Evolutionary conservation across 2,329 filamentous ascomycete genomes (phyloP).

Genomic region (Diplodia scrobiculata): DNA sequence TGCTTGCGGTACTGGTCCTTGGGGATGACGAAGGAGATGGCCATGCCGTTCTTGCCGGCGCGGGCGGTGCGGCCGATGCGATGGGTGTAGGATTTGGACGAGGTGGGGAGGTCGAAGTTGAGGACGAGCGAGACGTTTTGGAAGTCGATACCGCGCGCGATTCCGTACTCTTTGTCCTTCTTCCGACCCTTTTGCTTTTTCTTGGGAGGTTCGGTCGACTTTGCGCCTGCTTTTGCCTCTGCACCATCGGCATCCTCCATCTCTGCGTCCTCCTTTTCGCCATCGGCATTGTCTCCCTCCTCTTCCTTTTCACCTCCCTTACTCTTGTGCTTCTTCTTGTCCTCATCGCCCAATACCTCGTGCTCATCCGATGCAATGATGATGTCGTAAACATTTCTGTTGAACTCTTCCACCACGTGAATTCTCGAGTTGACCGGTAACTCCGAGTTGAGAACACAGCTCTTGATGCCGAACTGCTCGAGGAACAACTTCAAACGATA

Average conservation of each 20-base stretch:
- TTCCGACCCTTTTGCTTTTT: slow-evolving; percentile 67
- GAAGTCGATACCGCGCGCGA: slow-evolving; percentile 97
- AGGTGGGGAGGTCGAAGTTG: slow-evolving; percentile 92
- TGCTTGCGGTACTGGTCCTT: slow-evolving; percentile 82
- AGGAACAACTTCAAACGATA: slow-evolving; percentile 94
- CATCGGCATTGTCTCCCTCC: slow-evolving; percentile 33
- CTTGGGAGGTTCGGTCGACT: slow-evolving; percentile 44
- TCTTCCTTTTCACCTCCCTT: slow-evolving; percentile 29
- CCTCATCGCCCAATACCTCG: slow-evolving; percentile 73
- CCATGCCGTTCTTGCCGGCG: slow-evolving; percentile 89
- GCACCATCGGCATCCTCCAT: slow-evolving; percentile 46
- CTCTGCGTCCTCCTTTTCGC: slow-evolving; percentile 33
- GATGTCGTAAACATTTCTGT: slow-evolving; percentile 94
- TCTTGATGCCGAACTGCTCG: slow-evolving; percentile 94
- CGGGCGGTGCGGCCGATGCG: slow-evolving; percentile 91
- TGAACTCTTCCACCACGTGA: slow-evolving; percentile 96
- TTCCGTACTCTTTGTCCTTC: slow-evolving; percentile 82
- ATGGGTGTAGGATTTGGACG: slow-evolving; percentile 92
- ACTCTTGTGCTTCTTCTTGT: slow-evolving; percentile 39
- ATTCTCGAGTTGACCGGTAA: slow-evolving; percentile 89
- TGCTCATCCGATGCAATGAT: slow-evolving; percentile 95
- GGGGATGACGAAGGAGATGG: slow-evolving; percentile 91
- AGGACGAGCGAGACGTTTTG: slow-evolving; percentile 80
- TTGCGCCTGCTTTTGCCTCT: slow-evolving; percentile 28
- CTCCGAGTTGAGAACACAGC: slow-evolving; percentile 91